Evolutionary conservation across 345 rosid species (phyloP).

Genomic region (Hibiscus trionum): DNA sequence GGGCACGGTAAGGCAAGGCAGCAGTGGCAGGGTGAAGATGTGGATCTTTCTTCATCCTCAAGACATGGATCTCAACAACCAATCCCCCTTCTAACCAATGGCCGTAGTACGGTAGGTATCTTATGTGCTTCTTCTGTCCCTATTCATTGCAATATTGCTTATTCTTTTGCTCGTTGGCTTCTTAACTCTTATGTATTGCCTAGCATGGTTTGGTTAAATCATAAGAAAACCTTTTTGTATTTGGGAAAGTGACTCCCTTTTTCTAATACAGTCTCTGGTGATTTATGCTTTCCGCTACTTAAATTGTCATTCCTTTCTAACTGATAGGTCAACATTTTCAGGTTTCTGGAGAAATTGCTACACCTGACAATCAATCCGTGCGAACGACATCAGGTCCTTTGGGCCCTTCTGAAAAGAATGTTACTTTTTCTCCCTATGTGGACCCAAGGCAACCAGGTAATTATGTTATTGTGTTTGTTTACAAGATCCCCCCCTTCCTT

Average conservation of each 20-base stretch:
- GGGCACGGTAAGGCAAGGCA: conserved; percentile 55
- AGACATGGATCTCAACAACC: conserved; percentile 87
- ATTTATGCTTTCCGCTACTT: background rate
- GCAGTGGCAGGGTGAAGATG: conserved; percentile 80
- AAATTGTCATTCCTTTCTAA: too few relatives aligned
- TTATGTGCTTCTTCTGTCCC: background rate
- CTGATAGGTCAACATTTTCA: too few relatives aligned
- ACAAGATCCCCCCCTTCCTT: background rate
- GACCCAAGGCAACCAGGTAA: conserved; percentile 62
- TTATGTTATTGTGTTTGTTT: conserved; percentile 3
- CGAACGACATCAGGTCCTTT: too few relatives aligned
- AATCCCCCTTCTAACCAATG: conserved; percentile 85
- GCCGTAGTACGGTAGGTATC: conserved; percentile 52
- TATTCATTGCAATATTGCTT: background rate
- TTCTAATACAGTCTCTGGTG: background rate
- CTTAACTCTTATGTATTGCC: background rate
- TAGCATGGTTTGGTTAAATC: background rate
- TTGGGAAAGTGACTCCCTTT: background rate
- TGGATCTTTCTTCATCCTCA: conserved; percentile 75
- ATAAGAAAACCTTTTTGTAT: background rate
- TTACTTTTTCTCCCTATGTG: too few relatives aligned
- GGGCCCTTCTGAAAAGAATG: too few relatives aligned
- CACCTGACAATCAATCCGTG: too few relatives aligned
- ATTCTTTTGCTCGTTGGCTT: too few relatives aligned
- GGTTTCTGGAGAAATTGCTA: too few relatives aligned